Conservation (phyloP, 2,329 filamentous ascomycete genomes). For the Xylariaceae sp. region DNA sequence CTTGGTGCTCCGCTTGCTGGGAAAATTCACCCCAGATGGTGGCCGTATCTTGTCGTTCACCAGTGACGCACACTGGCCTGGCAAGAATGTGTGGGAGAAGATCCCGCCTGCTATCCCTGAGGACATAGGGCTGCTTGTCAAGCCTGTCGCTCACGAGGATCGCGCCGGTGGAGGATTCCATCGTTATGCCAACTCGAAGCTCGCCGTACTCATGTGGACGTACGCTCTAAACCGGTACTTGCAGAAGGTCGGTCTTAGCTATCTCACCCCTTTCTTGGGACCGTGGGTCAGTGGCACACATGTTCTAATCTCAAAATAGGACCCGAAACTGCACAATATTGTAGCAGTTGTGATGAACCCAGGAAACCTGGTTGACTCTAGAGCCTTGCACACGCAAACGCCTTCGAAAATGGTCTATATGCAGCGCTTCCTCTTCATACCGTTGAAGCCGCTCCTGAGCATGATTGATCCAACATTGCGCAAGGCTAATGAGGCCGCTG, state of each 20-base stretch:
- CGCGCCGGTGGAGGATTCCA: slow-evolving; percentile 38
- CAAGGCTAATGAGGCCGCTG: not conserved
- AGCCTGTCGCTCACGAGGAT: slow-evolving; percentile 33
- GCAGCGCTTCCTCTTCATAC: slow-evolving; percentile 26
- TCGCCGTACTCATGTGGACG: slow-evolving; percentile 36
- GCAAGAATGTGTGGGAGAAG: slow-evolving; percentile 36
- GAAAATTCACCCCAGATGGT: slow-evolving; percentile 59
- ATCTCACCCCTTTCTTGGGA: not conserved
- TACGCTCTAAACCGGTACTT: slow-evolving; percentile 37
- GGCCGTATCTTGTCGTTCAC: slow-evolving; percentile 28
- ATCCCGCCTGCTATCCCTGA: slow-evolving; percentile 34
- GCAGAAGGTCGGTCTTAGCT: slow-evolving; percentile 22
- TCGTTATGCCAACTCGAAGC: slow-evolving; percentile 40
- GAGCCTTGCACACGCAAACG: slow-evolving; percentile 34
- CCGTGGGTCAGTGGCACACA: not conserved
- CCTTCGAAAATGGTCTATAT: slow-evolving; percentile 25
- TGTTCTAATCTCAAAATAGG: slow-evolving; percentile 10
- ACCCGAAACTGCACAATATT: slow-evolving; percentile 26
- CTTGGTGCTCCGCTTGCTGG: slow-evolving; percentile 38
- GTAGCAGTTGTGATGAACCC: slow-evolving; percentile 30
- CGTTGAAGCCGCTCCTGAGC: slow-evolving; percentile 14
- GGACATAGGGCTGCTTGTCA: slow-evolving; percentile 34
- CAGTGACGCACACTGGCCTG: slow-evolving; percentile 35
- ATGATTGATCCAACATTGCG: slow-evolving; percentile 30
- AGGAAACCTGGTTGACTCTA: slow-evolving; percentile 34